Evolutionary conservation across 306 rosid genomes (phyloP), one percentile per base, ranked within the genome.

Genomic region (Fragaria vesca): DNA sequence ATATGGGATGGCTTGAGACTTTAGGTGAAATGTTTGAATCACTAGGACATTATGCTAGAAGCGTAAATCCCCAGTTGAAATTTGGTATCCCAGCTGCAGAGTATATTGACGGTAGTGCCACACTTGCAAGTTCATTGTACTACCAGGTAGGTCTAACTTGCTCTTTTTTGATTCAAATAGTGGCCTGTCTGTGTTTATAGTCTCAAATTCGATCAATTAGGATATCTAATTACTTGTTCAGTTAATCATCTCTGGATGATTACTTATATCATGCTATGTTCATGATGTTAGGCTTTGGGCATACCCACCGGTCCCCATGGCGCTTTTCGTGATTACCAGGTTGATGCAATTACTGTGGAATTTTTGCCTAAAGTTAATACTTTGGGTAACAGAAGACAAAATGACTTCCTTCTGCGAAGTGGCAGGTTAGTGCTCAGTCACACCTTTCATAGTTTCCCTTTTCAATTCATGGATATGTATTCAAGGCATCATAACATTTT

Each of bases 321-420:
- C 66, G 98, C 93, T 81, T 95, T 95, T 76, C 96, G 98, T 70
- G 98, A 92, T 86, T 95, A 91, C 80, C 97, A 95, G 91, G 88
- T 95, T 78, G 98, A 95, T 73, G 97, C 98, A 67, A 86, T 95
- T 76, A 95, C 97, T 76, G 65, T 95, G 85, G 97, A 95, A 85
- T 79, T 95, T 85, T 87, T 90, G 51, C 87, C 97, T 12, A 89
- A 83, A 83, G 80, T 26, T 61, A 28, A 83, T 83, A 85, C 89
- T 57, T 80, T 84, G 74, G 55, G 83, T 78, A 85, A 85, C 83
- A 83, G 82, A 76, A 81, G 89, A 83, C 90, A 38, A 48, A 84
- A 78, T 78, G 97, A 94, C 50, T 90, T 94, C 80, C 85, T 94
- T 66, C 85, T 89, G 75, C 89, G 86, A 74, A 88, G 93, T 72